These are phyloP conservation scores for Nakazawaea holstii DNA, from an alignment of 805 yeast species.

Conservation along the genomic window DNA sequence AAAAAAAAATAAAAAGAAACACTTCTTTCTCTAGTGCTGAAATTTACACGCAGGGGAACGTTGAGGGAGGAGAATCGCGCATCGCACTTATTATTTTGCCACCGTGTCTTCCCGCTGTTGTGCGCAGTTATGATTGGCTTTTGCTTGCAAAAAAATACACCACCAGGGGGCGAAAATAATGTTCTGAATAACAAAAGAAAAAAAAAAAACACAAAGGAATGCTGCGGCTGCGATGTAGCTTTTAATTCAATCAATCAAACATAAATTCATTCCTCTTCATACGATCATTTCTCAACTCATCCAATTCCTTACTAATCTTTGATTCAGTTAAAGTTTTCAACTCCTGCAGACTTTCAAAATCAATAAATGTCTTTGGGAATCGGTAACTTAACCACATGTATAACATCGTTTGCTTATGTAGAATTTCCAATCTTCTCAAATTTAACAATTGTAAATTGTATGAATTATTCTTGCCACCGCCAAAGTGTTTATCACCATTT, in stretches of 20 bases:
- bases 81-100: too few species aligned
- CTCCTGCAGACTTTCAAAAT: constrained; percentile 66
- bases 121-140: background rate
- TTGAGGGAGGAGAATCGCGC: background rate
- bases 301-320: constrained; percentile 46
- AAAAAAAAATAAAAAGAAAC: too few species aligned
- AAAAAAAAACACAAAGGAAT: too few species aligned
- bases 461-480: constrained; percentile 9
- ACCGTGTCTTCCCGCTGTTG: constrained; percentile 1
- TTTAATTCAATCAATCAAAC: background rate
- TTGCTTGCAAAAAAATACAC: background rate
- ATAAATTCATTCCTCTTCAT: constrained; percentile 9
- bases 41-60: background rate
- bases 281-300: constrained; percentile 19
- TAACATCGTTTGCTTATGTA: constrained; percentile 62
- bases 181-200: too few species aligned
- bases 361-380: constrained; percentile 77
- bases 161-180: too few species aligned
- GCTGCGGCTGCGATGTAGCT: background rate
- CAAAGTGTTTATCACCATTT: constrained; percentile 17
- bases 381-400: constrained; percentile 86
- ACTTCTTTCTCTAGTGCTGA: background rate
- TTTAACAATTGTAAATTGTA: constrained; percentile 4
- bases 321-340: constrained; percentile 66
- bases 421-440: constrained; percentile 44